Conservation (phyloP, 1,139 yeast species). For the Debaryomyces sp. region DNA sequence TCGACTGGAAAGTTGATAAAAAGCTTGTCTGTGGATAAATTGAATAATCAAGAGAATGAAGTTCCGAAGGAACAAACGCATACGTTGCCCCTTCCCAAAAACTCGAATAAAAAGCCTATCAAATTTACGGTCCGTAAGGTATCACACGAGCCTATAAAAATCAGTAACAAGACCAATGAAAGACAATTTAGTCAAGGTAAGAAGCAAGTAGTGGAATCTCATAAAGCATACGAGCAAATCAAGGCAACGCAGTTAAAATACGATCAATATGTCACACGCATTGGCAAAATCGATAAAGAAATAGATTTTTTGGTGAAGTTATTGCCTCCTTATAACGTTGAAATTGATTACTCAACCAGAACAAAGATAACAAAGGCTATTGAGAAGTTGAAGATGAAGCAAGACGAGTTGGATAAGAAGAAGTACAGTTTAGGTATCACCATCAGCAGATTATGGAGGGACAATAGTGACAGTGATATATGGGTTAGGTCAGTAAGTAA, state of each 20-base stretch:
- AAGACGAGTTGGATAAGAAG: slow-evolving; percentile 47
- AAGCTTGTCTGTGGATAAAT: slow-evolving; percentile 26
- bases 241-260: slow-evolving; percentile 37
- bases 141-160: slow-evolving; percentile 33
- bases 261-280: slow-evolving; percentile 35
- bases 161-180: slow-evolving; percentile 14
- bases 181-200: neutral
- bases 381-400: slow-evolving; percentile 42
- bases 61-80: slow-evolving; percentile 7
- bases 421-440: slow-evolving; percentile 47
- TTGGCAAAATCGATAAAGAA: slow-evolving; percentile 45
- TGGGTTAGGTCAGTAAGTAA: slow-evolving; percentile 39
- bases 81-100: slow-evolving; percentile 8
- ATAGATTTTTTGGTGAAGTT: slow-evolving; percentile 40
- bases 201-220: slow-evolving; percentile 3
- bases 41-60: slow-evolving; percentile 7
- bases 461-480: slow-evolving; percentile 44
- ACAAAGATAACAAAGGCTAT: slow-evolving; percentile 47
- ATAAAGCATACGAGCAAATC: slow-evolving; percentile 13
- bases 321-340: slow-evolving; percentile 51
- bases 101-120: slow-evolving; percentile 31
- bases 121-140: slow-evolving; percentile 49
- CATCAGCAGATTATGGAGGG: slow-evolving; percentile 49
- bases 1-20: slow-evolving; percentile 37
- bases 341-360: slow-evolving; percentile 47